phyloP scores from a whole-genome alignment of 2,329 filamentous ascomycete species.

The Clarireedia hainanense region DNA sequence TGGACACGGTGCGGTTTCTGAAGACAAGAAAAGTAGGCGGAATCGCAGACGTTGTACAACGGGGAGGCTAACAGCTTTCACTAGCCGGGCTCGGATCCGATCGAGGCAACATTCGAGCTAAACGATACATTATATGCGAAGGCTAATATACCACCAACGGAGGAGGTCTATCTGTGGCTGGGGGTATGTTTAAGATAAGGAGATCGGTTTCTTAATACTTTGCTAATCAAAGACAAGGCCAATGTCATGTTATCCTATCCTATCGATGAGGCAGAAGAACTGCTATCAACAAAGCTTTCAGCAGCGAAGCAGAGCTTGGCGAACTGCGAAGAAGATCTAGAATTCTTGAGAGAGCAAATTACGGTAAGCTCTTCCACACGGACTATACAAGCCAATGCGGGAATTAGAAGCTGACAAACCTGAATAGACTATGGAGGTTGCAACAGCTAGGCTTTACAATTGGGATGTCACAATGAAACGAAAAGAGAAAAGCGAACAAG shows the following conservation, averaged over 20 bases:
- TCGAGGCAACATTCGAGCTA: conserved; percentile 91
- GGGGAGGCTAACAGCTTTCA: conserved; percentile 11
- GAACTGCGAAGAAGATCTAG: conserved; percentile 94
- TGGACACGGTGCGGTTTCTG: conserved; percentile 84
- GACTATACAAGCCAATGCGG: not conserved
- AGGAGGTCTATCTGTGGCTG: conserved; percentile 97
- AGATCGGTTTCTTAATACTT: not conserved
- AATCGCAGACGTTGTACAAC: not conserved
- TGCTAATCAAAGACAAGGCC: conserved; percentile 44
- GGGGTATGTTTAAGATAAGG: conserved; percentile 50
- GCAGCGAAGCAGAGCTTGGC: conserved; percentile 71
- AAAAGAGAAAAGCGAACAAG: conserved; percentile 72
- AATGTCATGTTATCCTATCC: conserved; percentile 98
- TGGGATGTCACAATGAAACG: conserved; percentile 96
- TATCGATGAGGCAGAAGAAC: conserved; percentile 72
- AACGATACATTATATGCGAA: conserved; percentile 94
- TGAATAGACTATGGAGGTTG: conserved; percentile 67
- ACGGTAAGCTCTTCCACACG: conserved; percentile 52
- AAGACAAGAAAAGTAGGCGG: conserved; percentile 60
- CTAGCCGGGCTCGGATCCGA: conserved; percentile 47
- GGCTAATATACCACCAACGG: conserved; percentile 70
- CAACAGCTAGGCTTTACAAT: conserved; percentile 95
- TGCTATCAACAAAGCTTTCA: conserved; percentile 69
- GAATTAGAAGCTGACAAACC: conserved; percentile 9
- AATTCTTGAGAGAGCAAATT: conserved; percentile 93